Base-by-base conservation (phyloP, 2,329 filamentous ascomycete genomes). In the Penicillium sp. region DNA sequence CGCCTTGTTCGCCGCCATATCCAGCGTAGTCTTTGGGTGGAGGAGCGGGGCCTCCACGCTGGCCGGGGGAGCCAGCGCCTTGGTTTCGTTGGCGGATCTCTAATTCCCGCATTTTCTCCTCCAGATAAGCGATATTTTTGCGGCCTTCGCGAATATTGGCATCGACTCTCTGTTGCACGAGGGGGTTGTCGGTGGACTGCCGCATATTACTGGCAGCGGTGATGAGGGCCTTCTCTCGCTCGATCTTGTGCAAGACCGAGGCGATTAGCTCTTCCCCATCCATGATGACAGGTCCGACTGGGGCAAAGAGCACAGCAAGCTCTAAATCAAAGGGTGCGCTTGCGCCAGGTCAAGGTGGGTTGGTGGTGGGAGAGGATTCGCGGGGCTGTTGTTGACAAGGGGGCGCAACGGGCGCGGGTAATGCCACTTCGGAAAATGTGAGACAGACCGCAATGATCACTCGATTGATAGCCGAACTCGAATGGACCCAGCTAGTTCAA, bases 171-270 rank as follows among this genome's bases (percentile, higher is more conserved):
- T 92, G 92, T 70, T 92, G 88, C 61, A 97, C 93, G 58, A 87
- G 84, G 65, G 92, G 89, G 76, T 99, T 99, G 79, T 91, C 90
- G 66, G 93, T 97, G 75, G 94, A 92, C 77, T 92, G 88, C 77
- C 92, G 89, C 92, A 99, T 96, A 67, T 89, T 86, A 77, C 90
- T 94, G 65, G 93, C 93, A 68, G 91, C 93, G 75, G 89, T 89
- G 81, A 99, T 94, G 70, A 97, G 87, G 68, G 88, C 89, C 82
- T 92, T 93, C 78, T 99, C 94, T 74, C 93, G 88, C 81, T 97
- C 91, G 76, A 99, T 97, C 88, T 99, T 97, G 80, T 88, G 89
- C 79, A 89, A 86, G 78, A 99, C 92, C 75, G 91, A 89, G 77
- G 86, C 86, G 76, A 86, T 82, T 61, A 84, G 80, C 64, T 85